Evolutionary conservation across 116 monocot genomes (phyloP), one percentile per base, ranked within the genome.

Genomic region (Thalassia testudinum): DNA sequence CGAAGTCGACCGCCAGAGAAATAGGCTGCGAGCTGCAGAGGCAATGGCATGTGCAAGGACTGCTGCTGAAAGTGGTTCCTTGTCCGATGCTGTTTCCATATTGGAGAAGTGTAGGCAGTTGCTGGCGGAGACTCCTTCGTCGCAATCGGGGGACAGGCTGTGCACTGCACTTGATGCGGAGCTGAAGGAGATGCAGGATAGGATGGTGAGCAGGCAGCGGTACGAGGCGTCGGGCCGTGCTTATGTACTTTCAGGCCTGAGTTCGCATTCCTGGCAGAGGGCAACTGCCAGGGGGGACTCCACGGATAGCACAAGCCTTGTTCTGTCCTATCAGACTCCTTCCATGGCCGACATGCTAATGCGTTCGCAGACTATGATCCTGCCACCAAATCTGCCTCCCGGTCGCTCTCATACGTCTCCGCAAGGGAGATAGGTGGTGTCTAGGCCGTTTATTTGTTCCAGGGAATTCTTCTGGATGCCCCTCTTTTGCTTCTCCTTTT

Each of bases 261-360:
- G 70, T 63, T 70, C 81, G 0, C 81, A 86, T 54, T 74, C 74
- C 1, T 61, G 71, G 74, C 86, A 86, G 63, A 69, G 81, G 47
- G 77, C 74, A 18, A 77, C 81, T 0, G 61, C 75, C 7, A 49
- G 84, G 25, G 84, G 84, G 20, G 65, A 67, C 63, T 75, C 70
- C 4, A 75, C 72, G 0, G 66, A 73, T 5, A 71, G 63, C 49
- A 22, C 34, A n/a, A 78, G 68, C 56, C 51, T 71, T 24, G 47
- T 66, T 5, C 68, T 44, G 27, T 40, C 67, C 4, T 83, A 83
- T 30, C 78, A 78, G 71, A 83, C 83, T 1, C 74, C 74, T 24
- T 83, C 78, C n/a, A 83, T 83, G 83, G 74, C 66, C 10, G 68
- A 83, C 49, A 83, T 83, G 83, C 52, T 84, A 29, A 53, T 60